These are phyloP conservation scores for Odontarrhena argentea DNA, from an alignment of 345 rosid species.

Conservation along the genomic window DNA sequence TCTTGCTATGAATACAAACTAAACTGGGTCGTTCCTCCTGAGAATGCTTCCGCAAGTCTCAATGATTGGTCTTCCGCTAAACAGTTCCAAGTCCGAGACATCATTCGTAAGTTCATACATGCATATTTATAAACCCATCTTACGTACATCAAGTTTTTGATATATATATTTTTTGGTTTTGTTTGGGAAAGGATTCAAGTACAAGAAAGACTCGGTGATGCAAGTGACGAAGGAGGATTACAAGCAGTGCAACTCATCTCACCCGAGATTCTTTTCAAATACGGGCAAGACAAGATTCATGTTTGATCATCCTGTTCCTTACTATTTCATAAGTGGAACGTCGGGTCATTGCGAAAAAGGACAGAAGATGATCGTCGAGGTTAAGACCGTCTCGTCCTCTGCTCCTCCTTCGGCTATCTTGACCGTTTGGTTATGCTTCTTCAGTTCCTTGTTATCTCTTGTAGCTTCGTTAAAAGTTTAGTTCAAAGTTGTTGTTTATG, in stretches of 20 bases:
- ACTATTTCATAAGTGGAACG: conserved; percentile 65
- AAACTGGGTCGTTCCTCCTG: conserved; percentile 15
- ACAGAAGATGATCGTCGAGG: conserved; percentile 57
- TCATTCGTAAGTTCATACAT: conserved; percentile 10
- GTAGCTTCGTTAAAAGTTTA: neutral
- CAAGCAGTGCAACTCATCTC: conserved; percentile 55
- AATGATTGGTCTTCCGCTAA: conserved; percentile 25
- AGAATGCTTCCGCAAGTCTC: neutral
- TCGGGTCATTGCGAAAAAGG: conserved; percentile 55
- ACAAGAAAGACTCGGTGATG: conserved; percentile 60
- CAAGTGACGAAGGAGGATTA: conserved; percentile 52
- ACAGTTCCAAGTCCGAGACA: conserved; percentile 26
- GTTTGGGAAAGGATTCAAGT: conserved; percentile 30
- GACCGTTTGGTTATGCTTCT: conserved; percentile 6
- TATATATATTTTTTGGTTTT: neutral
- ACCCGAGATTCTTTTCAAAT: conserved; percentile 54
- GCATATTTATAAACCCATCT: no score
- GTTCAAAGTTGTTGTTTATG: no score
- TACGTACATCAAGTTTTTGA: conserved; percentile 19
- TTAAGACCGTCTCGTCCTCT: conserved; percentile 10
- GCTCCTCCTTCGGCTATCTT: conserved; percentile 12
- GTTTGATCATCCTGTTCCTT: conserved; percentile 53
- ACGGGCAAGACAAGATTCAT: conserved; percentile 53
- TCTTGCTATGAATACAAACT: conserved; percentile 22
- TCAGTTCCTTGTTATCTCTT: conserved; percentile 8